Evolutionary conservation across 2,329 filamentous ascomycete genomes (phyloP), one percentile per base, ranked within the genome.

Genomic region (Bipolaris cookei): DNA sequence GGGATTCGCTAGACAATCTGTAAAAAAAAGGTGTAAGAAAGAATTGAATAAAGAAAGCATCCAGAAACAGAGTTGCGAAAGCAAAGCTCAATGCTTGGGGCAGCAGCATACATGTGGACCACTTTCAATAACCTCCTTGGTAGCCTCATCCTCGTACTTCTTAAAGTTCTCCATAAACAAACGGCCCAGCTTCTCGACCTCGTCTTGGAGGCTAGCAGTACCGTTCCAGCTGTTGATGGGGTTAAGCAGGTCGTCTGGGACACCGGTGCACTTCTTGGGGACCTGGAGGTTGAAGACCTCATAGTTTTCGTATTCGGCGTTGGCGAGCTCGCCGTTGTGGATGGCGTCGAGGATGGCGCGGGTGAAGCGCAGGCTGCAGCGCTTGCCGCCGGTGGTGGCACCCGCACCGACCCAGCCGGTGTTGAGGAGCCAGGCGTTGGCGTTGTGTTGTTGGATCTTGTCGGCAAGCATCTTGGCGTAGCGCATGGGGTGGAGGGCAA

Each of bases 401-500:
- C 92, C 91, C 72, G 93, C 93, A 76, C 93, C 93, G 76, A 96
- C 92, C 93, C 93, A 97, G 70, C 93, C 93, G 72, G 93, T 97
- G 89, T 97, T 97, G 79, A 99, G 89, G 68, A 99, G 86, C 95
- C 95, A 99, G 71, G 94, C 95, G 78, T 97, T 96, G 81, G 92
- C 90, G 74, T 92, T 91, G 88, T 99, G 92, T 70, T 91, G 79
- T 74, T 94, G 87, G 76, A 99, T 99, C 90, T 98, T 98, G 79
- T 97, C 91, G 35, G 95, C 95, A 61, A 99, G 86, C 95, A 99
- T 99, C 83, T 89, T 90, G 69, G 95, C 95, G 82, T 99, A 99
- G 79, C 91, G 90, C 95, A 99, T 99, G 72, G 95, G 95, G 86
- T 99, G 95, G 57, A 99, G 89, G 39, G 95, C 95, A 72, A 99